Evolutionary conservation across 1,284 basidiomycete genomes (phyloP), one percentile per base, ranked within the genome.

Genomic region (Ganoderma multipileum): DNA sequence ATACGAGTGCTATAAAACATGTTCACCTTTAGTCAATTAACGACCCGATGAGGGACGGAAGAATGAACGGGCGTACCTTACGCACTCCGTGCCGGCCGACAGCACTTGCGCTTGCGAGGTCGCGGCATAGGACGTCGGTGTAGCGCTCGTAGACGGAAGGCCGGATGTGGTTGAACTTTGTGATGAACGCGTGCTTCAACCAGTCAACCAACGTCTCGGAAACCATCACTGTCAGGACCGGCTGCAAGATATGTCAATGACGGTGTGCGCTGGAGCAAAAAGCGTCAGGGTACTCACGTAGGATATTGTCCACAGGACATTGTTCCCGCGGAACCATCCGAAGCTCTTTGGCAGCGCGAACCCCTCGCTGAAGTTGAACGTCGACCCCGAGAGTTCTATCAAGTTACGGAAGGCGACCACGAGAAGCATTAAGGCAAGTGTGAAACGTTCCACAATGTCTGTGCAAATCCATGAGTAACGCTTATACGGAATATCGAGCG

Each of bases 111-210:
- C 92, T 92, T 1, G 97, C 87, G 14, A 99, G 87, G 79, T 99
- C 98, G 55, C 95, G 92, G 76, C 97, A 99, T 0, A 99, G 87
- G 0, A 99, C 95, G 76, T 99, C 98, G 14, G 93, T 95, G 81
- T 96, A 99, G 14, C 98, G 88, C 70, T 96, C 96, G 74, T 99
- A 99, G 0, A 99, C 95, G 0, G 93, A 94, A 0, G 97, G 96
- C 0, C 97, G 91, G 65, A 99, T 97, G 76, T 97, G 95, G 75
- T 95, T 95, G 80, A 99, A 99, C 81, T 99, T 99, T 65, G 97
- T 97, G 76, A 99, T 99, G 82, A 99, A 99, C 1, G 97, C 97
- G 77, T 99, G 98, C 78, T 99, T 99, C 68, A 99, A 86, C 98
- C 97, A 99, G 80, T 99, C 98, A 36, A 99, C 98, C 5, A 95